These are phyloP conservation scores for Rhizopogon vesiculosus DNA, from an alignment of 768 basidiomycete genomes.

Conservation along the genomic window DNA sequence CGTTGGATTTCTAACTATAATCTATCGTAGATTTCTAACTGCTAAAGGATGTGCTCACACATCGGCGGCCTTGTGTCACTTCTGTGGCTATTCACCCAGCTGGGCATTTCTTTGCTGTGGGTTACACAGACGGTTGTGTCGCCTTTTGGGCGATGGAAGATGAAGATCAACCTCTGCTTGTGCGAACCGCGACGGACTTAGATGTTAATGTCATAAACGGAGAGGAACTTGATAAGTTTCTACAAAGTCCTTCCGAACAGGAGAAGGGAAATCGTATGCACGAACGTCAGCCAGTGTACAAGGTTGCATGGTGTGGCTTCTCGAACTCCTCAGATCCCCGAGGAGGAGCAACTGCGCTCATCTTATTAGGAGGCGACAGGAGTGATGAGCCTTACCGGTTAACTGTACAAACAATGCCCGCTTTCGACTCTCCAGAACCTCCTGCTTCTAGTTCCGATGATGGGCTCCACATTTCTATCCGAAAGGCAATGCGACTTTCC, in stretches of 20 bases:
- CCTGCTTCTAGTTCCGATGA: constrained; percentile 24
- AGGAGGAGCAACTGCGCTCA: constrained; percentile 68
- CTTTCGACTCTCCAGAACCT: constrained; percentile 51
- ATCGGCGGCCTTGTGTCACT: constrained; percentile 67
- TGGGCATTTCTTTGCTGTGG: constrained; percentile 72
- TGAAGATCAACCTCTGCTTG: constrained; percentile 67
- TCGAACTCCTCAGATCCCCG: constrained; percentile 59
- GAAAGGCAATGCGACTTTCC: constrained; percentile 63
- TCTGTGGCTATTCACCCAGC: constrained; percentile 70
- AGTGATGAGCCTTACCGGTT: constrained; percentile 52
- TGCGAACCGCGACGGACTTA: constrained; percentile 59
- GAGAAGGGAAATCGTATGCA: constrained; percentile 9
- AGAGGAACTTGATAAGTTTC: constrained; percentile 37
- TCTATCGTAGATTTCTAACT: neutral
- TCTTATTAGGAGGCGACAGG: constrained; percentile 75
- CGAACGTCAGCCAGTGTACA: constrained; percentile 75
- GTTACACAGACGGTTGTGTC: constrained; percentile 78
- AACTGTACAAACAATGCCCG: constrained; percentile 63
- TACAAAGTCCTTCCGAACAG: constrained; percentile 15
- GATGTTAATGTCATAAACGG: constrained; percentile 55
- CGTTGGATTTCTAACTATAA: neutral
- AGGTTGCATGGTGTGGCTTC: constrained; percentile 80
- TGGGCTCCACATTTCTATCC: constrained; percentile 35
- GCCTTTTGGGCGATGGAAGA: constrained; percentile 83
- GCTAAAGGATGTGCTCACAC: constrained; percentile 59